Base-by-base conservation (phyloP, 1,284 basidiomycete genomes). In the Microbotryomycetes sp. region DNA sequence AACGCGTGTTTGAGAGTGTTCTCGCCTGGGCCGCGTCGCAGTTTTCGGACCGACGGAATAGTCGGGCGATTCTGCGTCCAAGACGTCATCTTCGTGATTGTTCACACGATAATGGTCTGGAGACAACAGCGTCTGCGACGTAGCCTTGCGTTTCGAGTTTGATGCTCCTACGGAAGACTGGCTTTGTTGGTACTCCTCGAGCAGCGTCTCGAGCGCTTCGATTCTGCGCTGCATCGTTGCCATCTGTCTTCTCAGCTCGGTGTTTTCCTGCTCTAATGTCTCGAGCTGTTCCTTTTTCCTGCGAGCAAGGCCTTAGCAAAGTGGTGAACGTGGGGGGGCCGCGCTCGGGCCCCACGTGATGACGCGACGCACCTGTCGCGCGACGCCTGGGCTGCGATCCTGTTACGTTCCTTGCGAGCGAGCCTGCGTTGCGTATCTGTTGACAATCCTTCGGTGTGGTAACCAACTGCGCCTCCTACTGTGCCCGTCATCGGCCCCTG, bases 341-440 rank as follows among this genome's bases (percentile, higher is more conserved):
- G 35, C 35, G 35, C 35, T 41, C 35, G 35, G 18, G 18, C 35
- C 35, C 35, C 35, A 11, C 35, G 35, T 11, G 35, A 41, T 9
- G n/a, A n/a, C n/a, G n/a, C 11, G 35, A 41, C 35, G 9, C 11
- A 41, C 35, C 35, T 56, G 54, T 65, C 64, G 28, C 64, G 46
- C 26, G 52, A 55, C 23, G 45, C 41, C 21, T 65, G 60, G 27
- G 64, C 64, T 4, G 64, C 64, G 30, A 65, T 31, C 0, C 64
- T 50, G 52, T 65, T 65, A 24, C 64, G 54, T 53, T 65, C 64
- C 41, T 65, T 65, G 21, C 50, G 23, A 18, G 50, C 50, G 13
- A 52, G 23, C 15, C 24, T 27, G n/a, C 50, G 23, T 28, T 27
- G 50, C 50, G 18, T 41, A 41, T 41, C 35, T 41, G 18, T 41